Conservation (phyloP, 441 rosid genomes). For the Euphorbia schlechtendalii region DNA sequence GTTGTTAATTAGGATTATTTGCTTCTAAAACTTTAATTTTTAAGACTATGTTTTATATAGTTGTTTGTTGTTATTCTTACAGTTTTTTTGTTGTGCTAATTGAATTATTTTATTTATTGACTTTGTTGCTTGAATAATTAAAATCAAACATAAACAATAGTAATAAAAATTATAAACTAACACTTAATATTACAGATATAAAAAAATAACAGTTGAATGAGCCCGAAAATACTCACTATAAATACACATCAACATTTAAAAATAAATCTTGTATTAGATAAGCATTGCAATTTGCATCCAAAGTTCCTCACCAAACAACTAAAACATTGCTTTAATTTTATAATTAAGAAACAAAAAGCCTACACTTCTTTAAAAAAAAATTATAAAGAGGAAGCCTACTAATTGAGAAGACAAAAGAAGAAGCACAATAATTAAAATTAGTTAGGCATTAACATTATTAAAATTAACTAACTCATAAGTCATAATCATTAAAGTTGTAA, state of each 20-base stretch:
- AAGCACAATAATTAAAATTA: constrained; percentile 5
- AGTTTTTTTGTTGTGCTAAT: too few relatives aligned
- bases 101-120: too few relatives aligned
- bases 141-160: too few relatives aligned
- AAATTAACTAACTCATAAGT: constrained; percentile 2
- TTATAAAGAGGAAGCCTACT: background rate
- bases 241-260: background rate
- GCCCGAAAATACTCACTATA: too few relatives aligned
- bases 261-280: background rate
- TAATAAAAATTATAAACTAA: too few relatives aligned
- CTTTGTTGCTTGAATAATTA: too few relatives aligned
- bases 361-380: background rate
- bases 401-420: constrained; percentile 5
- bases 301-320: background rate
- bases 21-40: too few relatives aligned
- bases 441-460: background rate
- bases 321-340: background rate
- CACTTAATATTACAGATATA: too few relatives aligned
- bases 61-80: too few relatives aligned
- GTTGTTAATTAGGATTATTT: too few relatives aligned
- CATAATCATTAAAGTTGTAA: background rate
- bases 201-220: too few relatives aligned
- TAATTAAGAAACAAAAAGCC: background rate
- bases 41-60: too few relatives aligned
- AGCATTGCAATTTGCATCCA: background rate